phyloP scores from a whole-genome alignment of 768 basidiomycete species.

The Termitomyces sp. region DNA sequence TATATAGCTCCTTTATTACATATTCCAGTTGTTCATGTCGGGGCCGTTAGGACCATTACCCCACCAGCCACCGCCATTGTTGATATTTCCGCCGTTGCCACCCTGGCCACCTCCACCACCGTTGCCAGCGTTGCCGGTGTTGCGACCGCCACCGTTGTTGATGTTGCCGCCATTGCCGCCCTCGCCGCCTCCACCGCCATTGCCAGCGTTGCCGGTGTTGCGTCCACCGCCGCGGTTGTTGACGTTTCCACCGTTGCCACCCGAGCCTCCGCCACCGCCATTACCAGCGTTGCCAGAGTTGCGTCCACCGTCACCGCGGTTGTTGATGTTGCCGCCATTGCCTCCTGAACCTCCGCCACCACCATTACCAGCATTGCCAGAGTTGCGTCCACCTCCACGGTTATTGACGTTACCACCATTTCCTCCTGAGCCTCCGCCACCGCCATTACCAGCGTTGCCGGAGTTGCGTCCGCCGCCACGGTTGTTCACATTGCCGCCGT shows the following conservation, averaged over 20 bases:
- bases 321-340: constrained; percentile 3
- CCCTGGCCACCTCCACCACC: neutral
- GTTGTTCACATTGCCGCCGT: neutral
- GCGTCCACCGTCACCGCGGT: neutral
- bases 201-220: neutral
- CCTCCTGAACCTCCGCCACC: neutral
- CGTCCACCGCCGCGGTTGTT: neutral
- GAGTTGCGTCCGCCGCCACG: neutral
- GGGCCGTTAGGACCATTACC: neutral
- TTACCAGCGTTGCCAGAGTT: neutral
- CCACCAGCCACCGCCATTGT: neutral
- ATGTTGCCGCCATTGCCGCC: constrained; percentile 1
- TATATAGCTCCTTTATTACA: neutral
- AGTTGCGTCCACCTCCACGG: neutral
- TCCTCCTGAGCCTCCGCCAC: neutral
- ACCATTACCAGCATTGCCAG: constrained; percentile 4
- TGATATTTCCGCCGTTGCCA: constrained; percentile 1
- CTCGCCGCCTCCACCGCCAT: neutral
- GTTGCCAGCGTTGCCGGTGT: neutral
- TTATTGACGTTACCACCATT: neutral
- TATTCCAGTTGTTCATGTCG: constrained; percentile 1
- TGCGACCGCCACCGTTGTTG: neutral
- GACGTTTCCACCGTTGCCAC: constrained; percentile 2
- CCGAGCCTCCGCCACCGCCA: neutral
- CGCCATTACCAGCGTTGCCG: neutral